A percentile compares a stretch with the other conserved stretches of the same genome.
Evolutionary conservation across 2,329 filamentous ascomycete species (phyloP).

Genomic region (Microascus cirrosus): DNA sequence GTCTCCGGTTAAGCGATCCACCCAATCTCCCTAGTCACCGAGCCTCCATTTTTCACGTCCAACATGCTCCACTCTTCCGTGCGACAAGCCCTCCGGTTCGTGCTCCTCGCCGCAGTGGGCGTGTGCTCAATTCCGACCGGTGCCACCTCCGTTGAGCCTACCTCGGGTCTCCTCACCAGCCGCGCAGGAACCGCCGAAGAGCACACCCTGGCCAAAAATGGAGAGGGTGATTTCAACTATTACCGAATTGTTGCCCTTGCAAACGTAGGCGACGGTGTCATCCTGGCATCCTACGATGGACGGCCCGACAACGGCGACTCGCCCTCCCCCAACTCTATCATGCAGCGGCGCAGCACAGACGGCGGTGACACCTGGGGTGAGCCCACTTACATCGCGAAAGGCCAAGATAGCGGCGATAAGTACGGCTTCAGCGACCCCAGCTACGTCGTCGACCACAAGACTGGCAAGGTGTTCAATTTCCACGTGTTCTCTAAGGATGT

Average conservation of each 20-base stretch:
- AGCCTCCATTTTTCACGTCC: too few relatives aligned
- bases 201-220: neutral
- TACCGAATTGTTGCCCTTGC: slow-evolving; percentile 1
- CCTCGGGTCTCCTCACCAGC: too few relatives aligned
- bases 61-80: too few relatives aligned
- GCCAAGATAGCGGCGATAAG: neutral
- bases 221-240: neutral
- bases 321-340: neutral
- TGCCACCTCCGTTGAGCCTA: too few relatives aligned
- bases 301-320: neutral
- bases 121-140: too few relatives aligned
- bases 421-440: slow-evolving; percentile 3
- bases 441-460: neutral
- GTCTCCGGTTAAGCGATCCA: too few relatives aligned
- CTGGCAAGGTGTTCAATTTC: neutral
- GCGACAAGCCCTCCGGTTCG: too few relatives aligned
- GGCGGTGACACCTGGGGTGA: neutral
- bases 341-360: slow-evolving; percentile 2
- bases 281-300: neutral
- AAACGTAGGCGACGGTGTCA: neutral
- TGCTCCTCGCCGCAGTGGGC: too few relatives aligned
- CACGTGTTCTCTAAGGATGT: slow-evolving; percentile 2
- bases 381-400: neutral
- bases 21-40: too few relatives aligned
- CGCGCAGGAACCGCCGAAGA: neutral